Conservation (phyloP, 1,284 basidiomycete species). For the Rhodotorula sp. region DNA sequence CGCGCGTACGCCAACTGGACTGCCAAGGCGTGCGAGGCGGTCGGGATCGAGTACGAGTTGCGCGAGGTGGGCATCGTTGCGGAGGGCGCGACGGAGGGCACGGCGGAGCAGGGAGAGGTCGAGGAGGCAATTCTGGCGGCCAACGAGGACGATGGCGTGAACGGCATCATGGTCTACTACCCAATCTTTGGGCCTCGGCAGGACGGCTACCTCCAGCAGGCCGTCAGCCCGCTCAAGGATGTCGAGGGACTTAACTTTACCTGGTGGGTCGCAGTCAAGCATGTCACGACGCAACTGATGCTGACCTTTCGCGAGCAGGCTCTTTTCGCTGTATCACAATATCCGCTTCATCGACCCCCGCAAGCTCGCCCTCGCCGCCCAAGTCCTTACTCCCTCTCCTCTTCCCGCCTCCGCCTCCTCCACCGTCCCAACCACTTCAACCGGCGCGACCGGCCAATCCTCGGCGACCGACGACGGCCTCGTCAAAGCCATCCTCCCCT, state of each 20-base stretch:
- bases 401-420: constrained; percentile 24
- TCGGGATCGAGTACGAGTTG: constrained; percentile 84
- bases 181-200: constrained; percentile 55
- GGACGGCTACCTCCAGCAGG: constrained; percentile 94
- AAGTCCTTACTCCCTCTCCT: constrained; percentile 34
- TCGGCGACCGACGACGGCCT: constrained; percentile 48
- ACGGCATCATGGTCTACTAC: constrained; percentile 63
- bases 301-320: constrained; percentile 20
- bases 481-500: constrained; percentile 92
- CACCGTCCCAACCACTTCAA: constrained; percentile 27
- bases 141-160: constrained; percentile 48
- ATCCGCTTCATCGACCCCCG: constrained; percentile 52
- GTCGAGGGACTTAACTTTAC: constrained; percentile 90
- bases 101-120: constrained; percentile 53
- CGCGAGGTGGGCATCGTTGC: constrained; percentile 59
- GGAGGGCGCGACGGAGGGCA: constrained; percentile 53
- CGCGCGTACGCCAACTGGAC: constrained; percentile 92
- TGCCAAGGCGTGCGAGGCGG: constrained; percentile 79
- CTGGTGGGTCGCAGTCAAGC: constrained; percentile 16
- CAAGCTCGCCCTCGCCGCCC: constrained; percentile 44
- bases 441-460: constrained; percentile 53
- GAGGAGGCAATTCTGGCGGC: constrained; percentile 88
- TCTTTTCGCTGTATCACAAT: constrained; percentile 96
- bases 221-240: constrained; percentile 93
- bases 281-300: background rate